Evolutionary conservation across 106 monocot genomes (phyloP), one percentile per base, ranked within the genome.

Genomic region (Phalaenopsis equestris): DNA sequence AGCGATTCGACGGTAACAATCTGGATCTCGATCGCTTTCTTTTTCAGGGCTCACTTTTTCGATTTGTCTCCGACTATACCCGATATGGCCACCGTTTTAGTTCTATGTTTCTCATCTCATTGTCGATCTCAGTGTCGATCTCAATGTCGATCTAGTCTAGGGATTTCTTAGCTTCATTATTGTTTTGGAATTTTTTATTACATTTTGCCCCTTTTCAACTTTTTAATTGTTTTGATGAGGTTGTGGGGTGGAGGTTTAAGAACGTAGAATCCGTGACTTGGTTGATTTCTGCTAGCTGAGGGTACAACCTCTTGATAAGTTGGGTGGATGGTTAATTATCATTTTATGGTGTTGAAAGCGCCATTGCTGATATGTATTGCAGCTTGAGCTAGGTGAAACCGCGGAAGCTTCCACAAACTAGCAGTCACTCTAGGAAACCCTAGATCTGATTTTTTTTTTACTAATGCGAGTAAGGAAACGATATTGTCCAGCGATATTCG

Each of bases 1-100:
- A 82, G 76, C 81, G 81, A 19, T 82, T 82, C 43, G 81, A 82
- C 41, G 81, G 81, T 82, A 76, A 76, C 30, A 12, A 76, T 76
- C 9, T 49, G 18, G 21, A 49, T 76, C 75, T 76, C 2, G 76
- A 48, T 30, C 12, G 21, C 14, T 10, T 49, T 43, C 4, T 6
- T 46, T 47, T n/a, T 49, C 47, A 2, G 73, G 6, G 36, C 19
- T 74, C 41, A 1, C 1, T 70, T 19, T 18, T n/a, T 43, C 74
- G 0, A 11, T 42, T 42, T 42, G 17, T 74, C 19, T 18, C 8
- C 18, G 21, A 6, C 5, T 76, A 8, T 16, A 12, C 39, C 41
- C 14, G 70, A 70, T 70, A 37, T 65, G 38, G 70, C 38, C 4
- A 15, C 23, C 15, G 8, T 38, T 38, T 12, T 39, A 30, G 2